Evolutionary conservation across 352 stramenopile species (phyloP), one percentile per base, ranked within the genome.

Genomic region (Phytophthora hybrid): DNA sequence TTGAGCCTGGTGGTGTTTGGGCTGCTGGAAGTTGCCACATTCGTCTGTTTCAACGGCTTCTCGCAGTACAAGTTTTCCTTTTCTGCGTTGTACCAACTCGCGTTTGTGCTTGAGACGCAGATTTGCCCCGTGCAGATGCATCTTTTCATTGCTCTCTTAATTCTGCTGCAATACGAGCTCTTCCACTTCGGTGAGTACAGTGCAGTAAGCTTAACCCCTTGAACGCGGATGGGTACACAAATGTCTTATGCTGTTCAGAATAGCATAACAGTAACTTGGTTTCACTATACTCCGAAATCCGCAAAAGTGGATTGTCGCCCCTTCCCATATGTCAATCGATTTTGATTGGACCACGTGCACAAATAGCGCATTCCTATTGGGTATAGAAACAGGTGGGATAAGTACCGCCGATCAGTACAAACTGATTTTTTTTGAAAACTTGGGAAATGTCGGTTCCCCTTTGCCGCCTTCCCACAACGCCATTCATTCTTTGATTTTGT

Each of bases 181-280:
- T 18, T 5, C 10, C 39, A 46, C 2, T 46, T 46, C 21, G 47
- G 19, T 54, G 8, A 23, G 16, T 23, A 26, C 18, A 31, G 26
- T 31, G 26, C 26, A 4, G 26, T 31, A 31, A 31, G 26, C 4
- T 31, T 31, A 31, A 64, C 58, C 58, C 58, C 57, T 64, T 64
- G 55, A 18, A 51, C 55, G 55, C 55, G 55, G 16, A 31, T 21
- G 19, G 13, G 13, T 64, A 10, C 41, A 32, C 46, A 37, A 32
- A 18, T 4, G 41, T 64, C 29, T 56, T 64, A 64, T 56, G 58
- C 41, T 64, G 58, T 56, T 46, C 39, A n/a, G 58, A 51, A 61
- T 21, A 51, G 55, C 32, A 61, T 61, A 61, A 31, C 26, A 31
- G 26, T 6, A 31, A 31, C 26, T 31, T 31, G 26, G 26, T 31